Percentiles rank a stretch among this genome's conserved stretches.
Conservation (phyloP, 169 alveolate genomes). For the Plasmodium berghei region DNA sequence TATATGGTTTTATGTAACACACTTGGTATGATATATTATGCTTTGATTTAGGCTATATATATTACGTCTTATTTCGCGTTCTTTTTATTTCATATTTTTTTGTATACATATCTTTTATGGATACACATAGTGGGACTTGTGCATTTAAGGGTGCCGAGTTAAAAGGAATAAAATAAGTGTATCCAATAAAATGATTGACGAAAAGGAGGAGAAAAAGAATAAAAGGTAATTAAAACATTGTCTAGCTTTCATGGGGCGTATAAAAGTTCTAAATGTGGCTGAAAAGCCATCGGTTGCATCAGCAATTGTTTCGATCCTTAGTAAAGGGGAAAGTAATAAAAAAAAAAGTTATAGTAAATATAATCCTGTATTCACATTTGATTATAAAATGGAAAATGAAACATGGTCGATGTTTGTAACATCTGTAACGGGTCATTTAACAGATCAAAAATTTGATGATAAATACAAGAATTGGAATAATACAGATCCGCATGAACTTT, state of each 20-base stretch:
- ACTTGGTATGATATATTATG: no score
- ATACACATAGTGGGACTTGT: no score
- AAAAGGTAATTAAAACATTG: not conserved
- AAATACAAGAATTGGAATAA: slow-evolving; percentile 94
- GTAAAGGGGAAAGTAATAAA: slow-evolving; percentile 82
- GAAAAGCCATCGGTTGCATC: slow-evolving; percentile 99
- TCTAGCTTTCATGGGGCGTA: slow-evolving; percentile 18
- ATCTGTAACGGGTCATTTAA: slow-evolving; percentile 94
- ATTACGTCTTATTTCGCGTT: no score
- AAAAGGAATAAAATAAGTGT: not conserved
- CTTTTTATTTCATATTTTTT: no score
- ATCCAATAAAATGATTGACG: not conserved
- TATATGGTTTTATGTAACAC: no score
- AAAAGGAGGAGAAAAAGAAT: not conserved
- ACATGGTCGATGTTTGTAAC: slow-evolving; percentile 79
- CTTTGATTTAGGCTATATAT: no score
- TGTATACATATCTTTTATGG: no score
- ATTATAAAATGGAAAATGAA: slow-evolving; percentile 48
- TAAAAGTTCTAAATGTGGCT: slow-evolving; percentile 98
- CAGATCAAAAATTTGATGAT: slow-evolving; percentile 95
- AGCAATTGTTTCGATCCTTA: slow-evolving; percentile 94
- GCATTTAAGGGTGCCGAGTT: no score
- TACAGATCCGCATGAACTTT: slow-evolving; percentile 94
- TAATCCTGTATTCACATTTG: slow-evolving; percentile 50
- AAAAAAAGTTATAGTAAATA: slow-evolving; percentile 81